Evolutionary conservation across 2,329 filamentous ascomycete species (phyloP), one percentile per base, ranked within the genome.

Genomic region (Metarhizium robertsii): DNA sequence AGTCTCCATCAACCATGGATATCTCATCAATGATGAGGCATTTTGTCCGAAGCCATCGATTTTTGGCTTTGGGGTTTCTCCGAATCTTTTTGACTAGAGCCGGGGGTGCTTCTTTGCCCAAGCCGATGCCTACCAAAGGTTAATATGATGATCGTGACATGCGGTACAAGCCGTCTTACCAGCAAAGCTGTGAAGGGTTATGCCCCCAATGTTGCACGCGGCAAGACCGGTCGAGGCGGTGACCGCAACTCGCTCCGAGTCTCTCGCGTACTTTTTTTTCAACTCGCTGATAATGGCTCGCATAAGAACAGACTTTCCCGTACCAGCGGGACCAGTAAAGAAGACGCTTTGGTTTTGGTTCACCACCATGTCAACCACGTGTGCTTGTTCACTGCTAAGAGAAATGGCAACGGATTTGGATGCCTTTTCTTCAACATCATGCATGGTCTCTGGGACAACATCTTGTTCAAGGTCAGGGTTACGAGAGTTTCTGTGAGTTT

Each of bases 1-100:
- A 78, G 38, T 96, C 92, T 1, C 90, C 94, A 64, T 99, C 94
- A 4, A 99, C 92, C 95, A 99, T 99, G 13, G 94, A 97, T 3
- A 99, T 86, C 68, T 99, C 94, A 70, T 99, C 94, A 63, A 99
- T 83, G 61, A 99, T 80, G 29, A 99, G 79, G 13, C 90, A 84
- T 66, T 92, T 95, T 0, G 91, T 95, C 55, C 85, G 83, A 61
- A 95, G 73, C 95, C 95, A 99, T 45, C 92, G 83, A 60, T 84
- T 87, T 67, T 88, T 92, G 25, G 91, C 90, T 68, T 96, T 97
- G 18, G 81, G 79, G 61, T 97, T 96, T 57, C 85, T 83, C 63
- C 88, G 87, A 63, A 99, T 90, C 78, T 96, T 99, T 70, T 89
- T 94, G 52, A 96, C 82, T 29, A 99, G 77, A 36, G 87, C 83